A percentile compares a stretch with the other conserved stretches of the same genome.
Conservation (phyloP, 345 rosid genomes). For the Brassica cretica region DNA sequence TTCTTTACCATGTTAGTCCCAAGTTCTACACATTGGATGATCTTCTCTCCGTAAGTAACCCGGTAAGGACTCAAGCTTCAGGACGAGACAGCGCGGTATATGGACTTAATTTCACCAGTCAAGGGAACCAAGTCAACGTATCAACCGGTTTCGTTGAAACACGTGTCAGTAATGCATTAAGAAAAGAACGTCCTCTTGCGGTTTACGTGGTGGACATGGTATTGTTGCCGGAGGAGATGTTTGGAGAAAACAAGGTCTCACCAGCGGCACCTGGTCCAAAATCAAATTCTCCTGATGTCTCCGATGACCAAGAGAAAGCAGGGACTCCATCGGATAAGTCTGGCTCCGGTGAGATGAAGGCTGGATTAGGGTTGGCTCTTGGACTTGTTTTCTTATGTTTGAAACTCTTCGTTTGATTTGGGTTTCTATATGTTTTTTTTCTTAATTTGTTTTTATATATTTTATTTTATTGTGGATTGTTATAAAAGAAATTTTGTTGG, state of each 20-base stretch:
- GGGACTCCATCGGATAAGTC: conserved; percentile 31
- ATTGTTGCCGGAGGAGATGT: conserved; percentile 64
- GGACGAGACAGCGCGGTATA: conserved; percentile 43
- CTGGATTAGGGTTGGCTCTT: conserved; percentile 46
- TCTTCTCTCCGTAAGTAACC: conserved; percentile 70
- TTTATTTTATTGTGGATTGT: conserved; percentile 13
- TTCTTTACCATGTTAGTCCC: conserved; percentile 60
- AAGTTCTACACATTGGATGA: conserved; percentile 54
- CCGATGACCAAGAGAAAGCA: conserved; percentile 33
- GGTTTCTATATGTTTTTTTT: background rate
- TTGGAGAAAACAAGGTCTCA: conserved; percentile 43
- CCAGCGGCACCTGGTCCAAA: conserved; percentile 45
- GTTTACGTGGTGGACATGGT: conserved; percentile 82
- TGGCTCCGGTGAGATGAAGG: conserved; percentile 38
- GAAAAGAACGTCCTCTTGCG: conserved; percentile 57
- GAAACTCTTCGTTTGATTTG: conserved; percentile 45
- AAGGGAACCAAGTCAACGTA: conserved; percentile 76
- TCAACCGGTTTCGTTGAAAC: conserved; percentile 66
- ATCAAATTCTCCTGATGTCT: conserved; percentile 14
- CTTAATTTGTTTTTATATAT: background rate
- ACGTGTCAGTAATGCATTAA: conserved; percentile 59
- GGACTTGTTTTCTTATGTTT: conserved; percentile 59
- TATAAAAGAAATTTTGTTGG: conserved; percentile 13
- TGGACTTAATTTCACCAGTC: conserved; percentile 71
- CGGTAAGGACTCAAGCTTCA: conserved; percentile 65